Evolutionary conservation across 1,284 basidiomycete genomes (phyloP).

Genomic region (Apiotrichum gamsii): DNA sequence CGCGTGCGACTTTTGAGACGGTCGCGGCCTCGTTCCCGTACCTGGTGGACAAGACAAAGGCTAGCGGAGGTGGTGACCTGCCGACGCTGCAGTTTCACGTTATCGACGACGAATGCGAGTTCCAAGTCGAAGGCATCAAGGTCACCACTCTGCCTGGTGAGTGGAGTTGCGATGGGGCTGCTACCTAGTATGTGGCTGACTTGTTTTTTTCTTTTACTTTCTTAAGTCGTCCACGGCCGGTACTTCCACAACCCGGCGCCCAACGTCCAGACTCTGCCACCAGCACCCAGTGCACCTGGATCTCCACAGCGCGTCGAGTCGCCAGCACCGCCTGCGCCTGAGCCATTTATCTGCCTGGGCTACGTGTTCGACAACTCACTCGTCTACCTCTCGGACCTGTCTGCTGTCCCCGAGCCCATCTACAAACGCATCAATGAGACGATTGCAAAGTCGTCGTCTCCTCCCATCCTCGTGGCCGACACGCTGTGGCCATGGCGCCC

Average conservation of each 20-base stretch:
- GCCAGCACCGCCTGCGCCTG: constrained; percentile 1
- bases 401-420: constrained; percentile 30
- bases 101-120: constrained; percentile 36
- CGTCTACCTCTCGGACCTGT: constrained; percentile 43
- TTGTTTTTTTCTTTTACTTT: neutral
- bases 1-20: constrained; percentile 35
- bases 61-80: constrained; percentile 49
- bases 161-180: neutral
- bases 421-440: constrained; percentile 20
- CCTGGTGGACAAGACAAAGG: constrained; percentile 44
- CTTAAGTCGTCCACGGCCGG: constrained; percentile 24
- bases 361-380: constrained; percentile 40
- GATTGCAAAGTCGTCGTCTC: neutral
- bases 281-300: constrained; percentile 1
- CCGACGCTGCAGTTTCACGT: constrained; percentile 34
- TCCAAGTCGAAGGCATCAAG: constrained; percentile 35
- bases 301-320: constrained; percentile 1
- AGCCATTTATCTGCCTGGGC: constrained; percentile 42
- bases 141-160: constrained; percentile 33
- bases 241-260: constrained; percentile 15
- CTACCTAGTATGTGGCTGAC: neutral
- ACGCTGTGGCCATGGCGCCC: constrained; percentile 36
- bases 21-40: constrained; percentile 45
- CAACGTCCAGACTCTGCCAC: constrained; percentile 1
- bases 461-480: constrained; percentile 38